These are phyloP conservation scores for Abrus precatorius DNA, from an alignment of 306 rosid species.

Conservation along the genomic window DNA sequence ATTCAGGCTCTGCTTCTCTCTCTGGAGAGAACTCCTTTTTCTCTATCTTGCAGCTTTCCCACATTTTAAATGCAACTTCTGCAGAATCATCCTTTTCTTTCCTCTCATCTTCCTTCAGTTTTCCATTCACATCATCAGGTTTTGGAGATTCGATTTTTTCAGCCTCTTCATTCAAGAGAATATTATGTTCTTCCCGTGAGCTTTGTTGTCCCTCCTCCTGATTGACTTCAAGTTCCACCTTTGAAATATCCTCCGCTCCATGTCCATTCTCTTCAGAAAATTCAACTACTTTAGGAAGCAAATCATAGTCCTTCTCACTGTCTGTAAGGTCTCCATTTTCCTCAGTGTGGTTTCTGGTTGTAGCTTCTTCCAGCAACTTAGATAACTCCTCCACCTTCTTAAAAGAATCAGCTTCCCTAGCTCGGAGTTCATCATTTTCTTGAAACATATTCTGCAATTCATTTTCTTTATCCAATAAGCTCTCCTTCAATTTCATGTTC, in stretches of 20 bases:
- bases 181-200: conserved; percentile 52
- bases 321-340: conserved; percentile 86
- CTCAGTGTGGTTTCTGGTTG: conserved; percentile 62
- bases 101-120: conserved; percentile 59
- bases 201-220: conserved; percentile 58
- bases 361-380: conserved; percentile 81
- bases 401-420: conserved; percentile 72
- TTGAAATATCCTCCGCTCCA: conserved; percentile 71
- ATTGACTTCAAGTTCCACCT: conserved; percentile 54
- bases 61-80: conserved; percentile 80
- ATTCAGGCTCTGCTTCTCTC: conserved; percentile 80
- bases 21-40: conserved; percentile 94
- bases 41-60: conserved; percentile 97
- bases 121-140: conserved; percentile 56
- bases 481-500: conserved; percentile 89
- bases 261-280: conserved; percentile 95
- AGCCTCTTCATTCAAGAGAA: conserved; percentile 50
- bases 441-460: conserved; percentile 76
- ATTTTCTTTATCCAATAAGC: conserved; percentile 81
- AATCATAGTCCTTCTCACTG: conserved; percentile 91
- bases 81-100: conserved; percentile 69
- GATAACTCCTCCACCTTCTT: conserved; percentile 84
- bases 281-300: conserved; percentile 92
- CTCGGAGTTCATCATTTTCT: conserved; percentile 82
- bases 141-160: conserved; percentile 54